These are phyloP conservation scores for Pseudodiploospora longispora DNA, from an alignment of 2,329 filamentous ascomycete species.

Conservation along the genomic window DNA sequence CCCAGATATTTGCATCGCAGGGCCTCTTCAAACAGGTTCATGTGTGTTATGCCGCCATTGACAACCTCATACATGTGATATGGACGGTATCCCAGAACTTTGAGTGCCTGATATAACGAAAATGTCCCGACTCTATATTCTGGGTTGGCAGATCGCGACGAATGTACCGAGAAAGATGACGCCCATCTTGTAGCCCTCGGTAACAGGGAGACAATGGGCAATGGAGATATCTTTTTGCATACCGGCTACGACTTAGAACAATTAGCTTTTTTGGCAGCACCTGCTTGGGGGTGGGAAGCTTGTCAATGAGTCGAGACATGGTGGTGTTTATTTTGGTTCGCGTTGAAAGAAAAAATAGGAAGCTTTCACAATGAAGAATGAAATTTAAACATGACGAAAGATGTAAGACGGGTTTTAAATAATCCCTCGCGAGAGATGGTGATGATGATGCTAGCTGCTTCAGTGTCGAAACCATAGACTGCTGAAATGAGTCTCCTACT, in stretches of 20 bases:
- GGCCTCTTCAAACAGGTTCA: constrained; percentile 22
- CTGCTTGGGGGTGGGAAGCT: constrained; percentile 21
- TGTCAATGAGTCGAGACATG: constrained; percentile 29
- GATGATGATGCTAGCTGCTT: too few relatives aligned
- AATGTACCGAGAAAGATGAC: too few relatives aligned
- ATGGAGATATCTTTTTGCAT: constrained; percentile 1
- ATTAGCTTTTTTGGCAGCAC: constrained; percentile 26
- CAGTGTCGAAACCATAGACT: too few relatives aligned
- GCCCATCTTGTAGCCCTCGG: too few relatives aligned
- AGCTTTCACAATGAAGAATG: too few relatives aligned
- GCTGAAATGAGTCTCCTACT: too few relatives aligned
- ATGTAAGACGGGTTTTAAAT: too few relatives aligned
- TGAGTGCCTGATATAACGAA: constrained; percentile 25
- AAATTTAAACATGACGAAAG: too few relatives aligned
- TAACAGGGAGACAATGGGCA: too few relatives aligned
- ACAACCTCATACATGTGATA: constrained; percentile 28
- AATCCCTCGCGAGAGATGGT: too few relatives aligned
- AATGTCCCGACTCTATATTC: constrained; percentile 24
- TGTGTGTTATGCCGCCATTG: constrained; percentile 12
- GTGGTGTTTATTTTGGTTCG: not conserved
- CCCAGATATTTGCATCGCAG: constrained; percentile 20
- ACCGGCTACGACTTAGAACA: constrained; percentile 30
- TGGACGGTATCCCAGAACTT: constrained; percentile 26
- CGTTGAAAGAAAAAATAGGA: not conserved
- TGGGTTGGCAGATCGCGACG: not conserved